Evolutionary conservation across 164 flowering plant genomes (phyloP).

Genomic region (Vitis rupestris): DNA sequence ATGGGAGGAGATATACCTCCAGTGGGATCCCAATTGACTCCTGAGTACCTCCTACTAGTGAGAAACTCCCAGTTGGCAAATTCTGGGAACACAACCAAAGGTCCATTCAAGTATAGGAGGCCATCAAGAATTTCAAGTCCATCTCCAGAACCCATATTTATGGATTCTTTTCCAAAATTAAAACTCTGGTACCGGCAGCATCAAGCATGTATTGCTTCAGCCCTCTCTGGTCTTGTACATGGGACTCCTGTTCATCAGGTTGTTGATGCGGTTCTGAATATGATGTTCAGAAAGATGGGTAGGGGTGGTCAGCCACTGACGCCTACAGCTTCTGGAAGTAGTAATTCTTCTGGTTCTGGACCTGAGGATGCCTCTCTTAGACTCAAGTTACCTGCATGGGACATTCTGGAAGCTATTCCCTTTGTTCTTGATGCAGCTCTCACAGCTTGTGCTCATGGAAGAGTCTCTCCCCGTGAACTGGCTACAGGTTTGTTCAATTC

Average conservation of each 20-base stretch:
- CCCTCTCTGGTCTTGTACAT: constrained; percentile 76
- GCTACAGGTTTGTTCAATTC: constrained; percentile 68
- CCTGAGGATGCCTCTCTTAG: constrained; percentile 55
- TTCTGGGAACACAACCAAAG: constrained; percentile 36
- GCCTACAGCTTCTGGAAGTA: constrained; percentile 65
- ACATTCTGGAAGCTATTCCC: constrained; percentile 93
- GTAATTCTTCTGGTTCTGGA: constrained; percentile 65
- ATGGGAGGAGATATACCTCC: constrained; percentile 76
- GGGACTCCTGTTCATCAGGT: constrained; percentile 82
- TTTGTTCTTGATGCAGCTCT: constrained; percentile 95
- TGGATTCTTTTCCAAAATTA: constrained; percentile 83
- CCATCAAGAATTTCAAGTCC: constrained; percentile 37
- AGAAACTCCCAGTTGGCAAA: constrained; percentile 63
- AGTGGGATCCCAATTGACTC: constrained; percentile 75
- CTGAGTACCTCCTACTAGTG: constrained; percentile 76
- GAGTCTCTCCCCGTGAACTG: constrained; percentile 86
- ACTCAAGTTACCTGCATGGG: constrained; percentile 93
- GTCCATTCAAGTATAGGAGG: constrained; percentile 37
- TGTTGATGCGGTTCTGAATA: constrained; percentile 69
- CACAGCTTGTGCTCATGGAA: constrained; percentile 92
- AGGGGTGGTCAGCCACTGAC: constrained; percentile 50
- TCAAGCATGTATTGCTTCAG: constrained; percentile 85
- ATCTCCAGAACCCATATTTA: constrained; percentile 52
- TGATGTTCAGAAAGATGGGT: constrained; percentile 83
- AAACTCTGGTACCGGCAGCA: constrained; percentile 88